Percentiles rank a stretch among this genome's conserved stretches.
phyloP scores from a whole-genome alignment of 768 basidiomycete species.

The Leccinum incarnatum region DNA sequence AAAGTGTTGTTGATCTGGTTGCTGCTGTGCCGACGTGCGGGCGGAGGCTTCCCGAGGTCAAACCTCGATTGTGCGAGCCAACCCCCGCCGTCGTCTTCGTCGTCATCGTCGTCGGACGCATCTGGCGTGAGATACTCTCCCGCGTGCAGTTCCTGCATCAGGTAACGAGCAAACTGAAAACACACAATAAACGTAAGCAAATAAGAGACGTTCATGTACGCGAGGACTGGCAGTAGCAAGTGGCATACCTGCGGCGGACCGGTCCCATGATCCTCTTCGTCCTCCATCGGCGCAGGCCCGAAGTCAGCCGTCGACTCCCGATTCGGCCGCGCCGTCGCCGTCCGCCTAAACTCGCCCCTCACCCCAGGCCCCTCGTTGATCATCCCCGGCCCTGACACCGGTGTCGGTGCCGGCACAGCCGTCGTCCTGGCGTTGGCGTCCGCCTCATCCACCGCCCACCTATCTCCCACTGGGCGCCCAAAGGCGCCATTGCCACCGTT shows the following conservation, averaged over 20 bases:
- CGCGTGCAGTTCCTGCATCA: constrained; percentile 69
- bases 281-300: constrained; percentile 49
- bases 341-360: constrained; percentile 60
- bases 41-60: constrained; percentile 48
- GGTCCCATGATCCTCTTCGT: constrained; percentile 44
- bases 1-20: constrained; percentile 12
- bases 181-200: not conserved
- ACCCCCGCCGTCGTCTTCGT: constrained; percentile 72
- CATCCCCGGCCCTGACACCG: not conserved
- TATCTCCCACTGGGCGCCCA: constrained; percentile 29
- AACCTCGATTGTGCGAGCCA: constrained; percentile 83
- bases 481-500: not conserved
- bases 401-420: constrained; percentile 14
- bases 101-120: constrained; percentile 49
- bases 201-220: not conserved
- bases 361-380: constrained; percentile 25
- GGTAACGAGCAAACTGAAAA: constrained; percentile 73
- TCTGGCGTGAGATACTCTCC: constrained; percentile 55
- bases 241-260: constrained; percentile 44
- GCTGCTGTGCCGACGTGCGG: constrained; percentile 43
- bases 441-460: constrained; percentile 74
- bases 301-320: constrained; percentile 64
- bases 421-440: constrained; percentile 38
- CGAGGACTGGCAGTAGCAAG: not conserved
- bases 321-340: constrained; percentile 39